Conservation (phyloP, 2,329 filamentous ascomycete genomes). For the Tolypocladium ovalisporum region DNA sequence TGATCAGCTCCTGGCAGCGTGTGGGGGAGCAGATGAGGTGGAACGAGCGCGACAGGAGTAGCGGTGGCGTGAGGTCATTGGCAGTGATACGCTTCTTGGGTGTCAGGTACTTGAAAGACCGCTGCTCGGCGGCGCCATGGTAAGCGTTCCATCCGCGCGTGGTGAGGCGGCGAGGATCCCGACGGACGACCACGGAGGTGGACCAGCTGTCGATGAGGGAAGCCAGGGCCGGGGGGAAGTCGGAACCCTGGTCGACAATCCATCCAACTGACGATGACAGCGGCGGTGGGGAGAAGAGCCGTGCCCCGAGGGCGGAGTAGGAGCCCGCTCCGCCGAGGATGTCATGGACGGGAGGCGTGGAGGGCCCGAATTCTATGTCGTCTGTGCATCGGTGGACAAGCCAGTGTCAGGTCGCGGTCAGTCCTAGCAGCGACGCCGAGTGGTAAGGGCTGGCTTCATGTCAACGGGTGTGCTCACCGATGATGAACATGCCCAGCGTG, state of each 20-base stretch:
- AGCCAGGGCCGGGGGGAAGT: conserved; percentile 64
- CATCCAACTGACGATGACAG: conserved; percentile 64
- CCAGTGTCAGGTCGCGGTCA: background rate
- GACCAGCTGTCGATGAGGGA: conserved; percentile 61
- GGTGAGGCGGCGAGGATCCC: conserved; percentile 57
- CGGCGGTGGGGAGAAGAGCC: conserved; percentile 67
- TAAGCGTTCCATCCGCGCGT: conserved; percentile 94
- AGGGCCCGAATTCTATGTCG: conserved; percentile 77
- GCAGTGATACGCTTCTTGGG: conserved; percentile 75
- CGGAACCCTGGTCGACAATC: conserved; percentile 82
- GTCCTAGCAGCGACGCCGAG: background rate
- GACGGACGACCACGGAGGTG: conserved; percentile 60
- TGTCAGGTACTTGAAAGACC: conserved; percentile 78
- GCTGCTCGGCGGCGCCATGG: conserved; percentile 53
- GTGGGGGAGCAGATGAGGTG: conserved; percentile 77
- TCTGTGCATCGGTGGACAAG: conserved; percentile 38
- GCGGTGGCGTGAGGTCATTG: conserved; percentile 51
- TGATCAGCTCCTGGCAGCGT: conserved; percentile 66
- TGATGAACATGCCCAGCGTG: conserved; percentile 64
- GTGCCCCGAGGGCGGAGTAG: conserved; percentile 78
- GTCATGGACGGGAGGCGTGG: conserved; percentile 56
- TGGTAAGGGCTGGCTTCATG: background rate
- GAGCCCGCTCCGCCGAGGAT: conserved; percentile 84
- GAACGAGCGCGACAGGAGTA: conserved; percentile 67
- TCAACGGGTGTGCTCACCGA: conserved; percentile 39